Conservation (phyloP, 164 flowering plant genomes). For the Macadamia tetraphylla region DNA sequence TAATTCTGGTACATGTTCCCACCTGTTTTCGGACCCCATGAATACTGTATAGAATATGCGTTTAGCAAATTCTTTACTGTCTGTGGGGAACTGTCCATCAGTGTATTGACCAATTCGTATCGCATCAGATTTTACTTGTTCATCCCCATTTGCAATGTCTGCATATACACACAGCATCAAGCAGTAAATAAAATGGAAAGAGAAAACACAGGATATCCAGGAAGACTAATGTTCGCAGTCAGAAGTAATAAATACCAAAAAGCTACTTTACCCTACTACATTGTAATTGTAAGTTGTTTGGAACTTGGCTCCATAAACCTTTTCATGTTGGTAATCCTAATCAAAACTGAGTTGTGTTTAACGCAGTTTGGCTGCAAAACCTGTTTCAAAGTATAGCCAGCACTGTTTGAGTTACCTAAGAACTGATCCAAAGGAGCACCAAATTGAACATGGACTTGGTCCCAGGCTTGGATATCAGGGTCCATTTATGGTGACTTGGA, state of each 20-base stretch:
- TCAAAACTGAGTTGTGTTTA: no score
- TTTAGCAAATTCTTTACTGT: slow-evolving; percentile 90
- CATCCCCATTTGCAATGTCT: slow-evolving; percentile 83
- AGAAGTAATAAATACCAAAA: not conserved
- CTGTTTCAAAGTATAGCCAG: not conserved
- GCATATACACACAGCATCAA: slow-evolving; percentile 22
- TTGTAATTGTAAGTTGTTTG: not conserved
- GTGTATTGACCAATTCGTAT: slow-evolving; percentile 75
- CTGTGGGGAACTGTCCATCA: slow-evolving; percentile 79
- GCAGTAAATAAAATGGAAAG: not conserved
- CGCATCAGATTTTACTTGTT: slow-evolving; percentile 96
- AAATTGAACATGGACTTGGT: no score
- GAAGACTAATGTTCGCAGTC: not conserved
- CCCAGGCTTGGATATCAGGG: no score
- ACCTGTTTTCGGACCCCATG: slow-evolving; percentile 99
- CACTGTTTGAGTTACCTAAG: not conserved
- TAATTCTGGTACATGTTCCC: slow-evolving; percentile 1
- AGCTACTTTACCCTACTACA: not conserved
- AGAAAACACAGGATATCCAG: slow-evolving; percentile 9
- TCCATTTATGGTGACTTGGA: no score
- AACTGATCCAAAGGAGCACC: no score
- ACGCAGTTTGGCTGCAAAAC: not conserved
- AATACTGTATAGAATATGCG: slow-evolving; percentile 87
- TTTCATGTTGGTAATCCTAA: no score
- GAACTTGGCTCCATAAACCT: not conserved